Evolutionary conservation across 2,329 filamentous ascomycete genomes (phyloP).

Genomic region (Pseudogymnoascus sp.): DNA sequence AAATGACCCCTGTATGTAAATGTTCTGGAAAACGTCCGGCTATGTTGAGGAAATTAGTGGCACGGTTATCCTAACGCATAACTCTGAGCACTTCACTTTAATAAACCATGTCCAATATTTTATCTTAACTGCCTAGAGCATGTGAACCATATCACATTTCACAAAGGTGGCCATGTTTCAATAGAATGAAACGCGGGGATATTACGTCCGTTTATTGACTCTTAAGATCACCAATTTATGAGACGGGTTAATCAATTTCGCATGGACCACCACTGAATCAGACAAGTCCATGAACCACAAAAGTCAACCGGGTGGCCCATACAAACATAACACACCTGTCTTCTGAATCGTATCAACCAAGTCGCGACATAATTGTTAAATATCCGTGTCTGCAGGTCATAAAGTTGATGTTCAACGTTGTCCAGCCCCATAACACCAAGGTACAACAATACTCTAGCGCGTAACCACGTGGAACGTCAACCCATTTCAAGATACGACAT

Average conservation of each 20-base stretch:
- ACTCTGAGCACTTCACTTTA: not conserved
- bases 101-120: not conserved
- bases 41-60: not conserved
- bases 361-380: not conserved
- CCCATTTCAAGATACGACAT: slow-evolving; percentile 4
- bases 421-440: not conserved
- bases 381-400: not conserved
- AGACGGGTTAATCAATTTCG: slow-evolving; percentile 11
- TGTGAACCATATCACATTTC: not conserved
- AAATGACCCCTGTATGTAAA: not conserved
- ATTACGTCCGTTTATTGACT: slow-evolving; percentile 6
- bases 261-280: slow-evolving; percentile 10
- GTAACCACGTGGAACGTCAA: slow-evolving; percentile 8
- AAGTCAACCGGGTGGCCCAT: not conserved
- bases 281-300: slow-evolving; percentile 10
- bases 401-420: slow-evolving; percentile 9
- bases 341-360: not conserved
- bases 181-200: slow-evolving; percentile 1
- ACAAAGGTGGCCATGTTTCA: not conserved
- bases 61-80: not conserved
- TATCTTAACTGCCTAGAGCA: not conserved
- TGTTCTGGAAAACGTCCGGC: slow-evolving; percentile 6
- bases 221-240: slow-evolving; percentile 11
- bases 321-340: not conserved
- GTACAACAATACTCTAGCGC: not conserved